Base-by-base conservation (phyloP, 1,284 basidiomycete species). In the Ceratobasidium sp. region DNA sequence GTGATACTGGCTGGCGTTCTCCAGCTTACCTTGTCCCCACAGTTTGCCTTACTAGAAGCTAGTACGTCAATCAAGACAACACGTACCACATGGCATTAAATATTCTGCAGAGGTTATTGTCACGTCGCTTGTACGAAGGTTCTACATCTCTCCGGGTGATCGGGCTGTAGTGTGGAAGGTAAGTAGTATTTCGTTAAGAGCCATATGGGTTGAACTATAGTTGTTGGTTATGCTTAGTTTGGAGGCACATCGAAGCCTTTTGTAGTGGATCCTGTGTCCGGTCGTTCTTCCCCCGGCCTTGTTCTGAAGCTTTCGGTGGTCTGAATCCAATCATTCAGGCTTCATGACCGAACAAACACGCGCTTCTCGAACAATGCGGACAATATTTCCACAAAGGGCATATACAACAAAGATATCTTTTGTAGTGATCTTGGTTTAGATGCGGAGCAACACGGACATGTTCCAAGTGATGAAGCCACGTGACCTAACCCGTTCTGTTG, bases 241-340 rank as follows among this genome's bases (percentile, higher is more conserved):
- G 70, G 70, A 7, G 70, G 70, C n/a, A 73, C 70, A 22, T 73
- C 70, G 22, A 73, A 73, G 59, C 70, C 70, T 73, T 73, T 73
- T 73, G 70, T 73, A 11, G 70, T 73, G 15, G 70, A 73, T 61
- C 57, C 70, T 61, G 59, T 61, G 32, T 73, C 70, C 29, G 70
- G 70, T 11, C 40, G 44, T 19, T 61, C 70, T 13, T 51, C 59
- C 11, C 70, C 70, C 32, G 70, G 70, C 57, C 70, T 73, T 73
- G 70, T 73, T 73, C 49, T 73, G 19, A 73, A 73, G 56, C 57
- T 73, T 37, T 44, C 44, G 7, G 56, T 46, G 40, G 59, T 64
- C 40, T 73, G 70, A 73, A 37, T 11, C 32, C 7, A 6, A 8
- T 51, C 29, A 9, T 51, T 34, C 49, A 11, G 22, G 64, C 51